phyloP scores from a whole-genome alignment of 768 basidiomycete genomes.

The Pleurotus eryngii region DNA sequence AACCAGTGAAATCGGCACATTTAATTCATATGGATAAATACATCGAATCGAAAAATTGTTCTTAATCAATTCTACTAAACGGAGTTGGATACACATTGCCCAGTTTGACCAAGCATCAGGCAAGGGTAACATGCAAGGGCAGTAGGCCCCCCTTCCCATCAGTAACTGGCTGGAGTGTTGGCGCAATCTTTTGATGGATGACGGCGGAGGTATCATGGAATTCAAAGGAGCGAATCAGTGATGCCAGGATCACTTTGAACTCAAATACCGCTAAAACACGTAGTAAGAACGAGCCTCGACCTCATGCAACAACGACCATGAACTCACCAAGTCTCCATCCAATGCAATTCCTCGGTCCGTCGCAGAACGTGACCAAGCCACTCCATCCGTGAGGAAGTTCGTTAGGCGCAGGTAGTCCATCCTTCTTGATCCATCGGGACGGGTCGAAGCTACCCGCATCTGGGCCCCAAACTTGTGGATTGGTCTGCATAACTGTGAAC shows the following conservation, averaged over 20 bases:
- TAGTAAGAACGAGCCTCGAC: no score
- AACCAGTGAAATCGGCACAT: no score
- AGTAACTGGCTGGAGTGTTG: constrained; percentile 32
- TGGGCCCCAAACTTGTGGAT: constrained; percentile 31
- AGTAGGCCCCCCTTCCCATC: constrained; percentile 21
- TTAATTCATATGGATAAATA: no score
- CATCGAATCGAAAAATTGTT: no score
- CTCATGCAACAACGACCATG: no score
- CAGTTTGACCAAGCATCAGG: not conserved
- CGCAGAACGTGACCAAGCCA: constrained; percentile 34
- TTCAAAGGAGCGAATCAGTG: constrained; percentile 31
- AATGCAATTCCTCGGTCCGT: constrained; percentile 40
- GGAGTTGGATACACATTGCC: no score
- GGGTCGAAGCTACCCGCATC: constrained; percentile 33
- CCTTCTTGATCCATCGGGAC: constrained; percentile 33
- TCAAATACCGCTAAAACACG: constrained; percentile 27
- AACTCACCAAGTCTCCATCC: constrained; percentile 33
- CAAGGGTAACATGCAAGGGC: constrained; percentile 11
- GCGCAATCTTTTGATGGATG: constrained; percentile 27
- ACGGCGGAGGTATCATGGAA: constrained; percentile 31
- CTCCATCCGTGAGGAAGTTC: constrained; percentile 34
- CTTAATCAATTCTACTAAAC: no score
- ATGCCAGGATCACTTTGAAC: constrained; percentile 36
- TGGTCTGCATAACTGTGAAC: constrained; percentile 28
- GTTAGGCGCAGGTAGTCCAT: constrained; percentile 23